Evolutionary conservation across 2,329 filamentous ascomycete genomes (phyloP), one percentile per base, ranked within the genome.

Genomic region (Cercospora sp.): DNA sequence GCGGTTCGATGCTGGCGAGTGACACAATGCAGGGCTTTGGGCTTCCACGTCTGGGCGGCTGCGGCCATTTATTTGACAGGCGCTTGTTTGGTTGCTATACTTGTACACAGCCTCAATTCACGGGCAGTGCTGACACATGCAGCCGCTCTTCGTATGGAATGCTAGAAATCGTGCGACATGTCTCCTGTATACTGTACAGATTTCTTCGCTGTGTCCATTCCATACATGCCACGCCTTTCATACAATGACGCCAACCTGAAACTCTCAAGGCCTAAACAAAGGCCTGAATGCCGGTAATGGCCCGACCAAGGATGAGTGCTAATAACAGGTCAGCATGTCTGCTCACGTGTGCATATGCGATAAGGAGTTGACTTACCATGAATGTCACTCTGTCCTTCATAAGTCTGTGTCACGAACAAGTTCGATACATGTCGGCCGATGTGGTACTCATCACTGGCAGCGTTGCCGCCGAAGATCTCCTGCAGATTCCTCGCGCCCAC

Each of bases 371-470:
- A 87, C 91, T 86, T 82, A 94, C 93, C 88, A 80, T 98, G 95
- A 78, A 98, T 98, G 81, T 98, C 95, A 78, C 94, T 97, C 82
- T 98, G 95, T 24, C 95, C 95, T 82, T 99, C 95, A 75, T 99
- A 99, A 1, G 94, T 98, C 83, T 98, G 94, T 65, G 94, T 96
- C 63, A 99, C 95, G 80, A 96, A 99, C 71, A 99, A 81, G 80
- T 99, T 99, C 66, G 94, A 90, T 68, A 97, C 95, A 82, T 98
- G 95, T 71, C 95, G 88, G 16, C 93, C 95, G 77, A 99, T 97
- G 70, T 89, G 89, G 77, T 98, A 99, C 82, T 99, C 95, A 76
- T 99, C 95, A 77, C 93, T 97, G 61, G 95, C 93, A n/a, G 95
- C 95, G 78, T 99, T 99, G 32, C 95, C 95, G 67, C 95, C 95